These are phyloP conservation scores for Gardenia jasminoides DNA, from an alignment of 257 asterid species.

Conservation along the genomic window DNA sequence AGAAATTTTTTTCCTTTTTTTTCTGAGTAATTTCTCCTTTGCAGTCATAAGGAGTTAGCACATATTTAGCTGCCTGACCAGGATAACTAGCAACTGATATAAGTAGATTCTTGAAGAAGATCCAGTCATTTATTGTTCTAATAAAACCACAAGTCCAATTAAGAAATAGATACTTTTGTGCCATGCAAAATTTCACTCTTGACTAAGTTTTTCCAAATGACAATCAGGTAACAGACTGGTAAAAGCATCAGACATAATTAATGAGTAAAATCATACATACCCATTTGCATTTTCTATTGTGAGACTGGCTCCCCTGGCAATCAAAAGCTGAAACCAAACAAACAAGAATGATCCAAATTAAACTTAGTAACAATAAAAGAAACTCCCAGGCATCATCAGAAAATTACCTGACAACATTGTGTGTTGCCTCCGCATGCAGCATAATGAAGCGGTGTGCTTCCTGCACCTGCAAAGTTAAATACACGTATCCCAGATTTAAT, in stretches of 20 bases:
- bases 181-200: not conserved
- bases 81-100: not conserved
- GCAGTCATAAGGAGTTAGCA: not conserved
- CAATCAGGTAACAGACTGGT: not conserved
- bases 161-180: not conserved
- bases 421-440: constrained; percentile 95
- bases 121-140: not conserved
- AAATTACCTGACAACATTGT: constrained; percentile 79
- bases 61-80: not conserved
- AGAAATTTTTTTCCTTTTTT: not conserved
- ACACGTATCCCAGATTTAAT: not conserved
- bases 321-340: constrained; percentile 57
- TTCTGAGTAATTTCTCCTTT: not conserved
- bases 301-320: constrained; percentile 68
- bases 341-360: not conserved
- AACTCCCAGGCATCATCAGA: constrained; percentile 13
- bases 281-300: constrained; percentile 64
- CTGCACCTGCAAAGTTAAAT: constrained; percentile 55
- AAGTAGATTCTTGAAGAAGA: not conserved
- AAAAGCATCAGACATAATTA: not conserved
- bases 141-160: not conserved
- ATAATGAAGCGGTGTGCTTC: constrained; percentile 89
- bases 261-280: constrained; percentile 37
- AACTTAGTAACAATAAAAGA: not conserved
- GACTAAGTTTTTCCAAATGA: constrained; percentile 1